Conservation (phyloP, 352 stramenopile species). For the Globisporangium abappressorium region DNA sequence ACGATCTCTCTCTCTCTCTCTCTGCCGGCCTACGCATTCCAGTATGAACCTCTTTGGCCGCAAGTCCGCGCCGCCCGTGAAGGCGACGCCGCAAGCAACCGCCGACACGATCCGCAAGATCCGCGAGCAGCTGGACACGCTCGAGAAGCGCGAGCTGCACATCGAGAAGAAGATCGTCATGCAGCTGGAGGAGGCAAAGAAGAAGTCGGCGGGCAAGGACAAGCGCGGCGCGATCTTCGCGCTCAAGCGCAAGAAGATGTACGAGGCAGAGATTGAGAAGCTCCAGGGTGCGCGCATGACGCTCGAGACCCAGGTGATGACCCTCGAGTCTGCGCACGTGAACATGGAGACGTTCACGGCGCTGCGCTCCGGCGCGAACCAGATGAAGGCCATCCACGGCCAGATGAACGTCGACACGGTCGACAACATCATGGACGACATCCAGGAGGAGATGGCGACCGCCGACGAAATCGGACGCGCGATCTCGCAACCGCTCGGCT, state of each 20-base stretch:
- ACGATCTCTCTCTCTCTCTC: not conserved
- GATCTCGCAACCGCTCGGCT: conserved; percentile 93
- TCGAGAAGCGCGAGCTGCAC: conserved; percentile 95
- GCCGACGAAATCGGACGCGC: conserved; percentile 93
- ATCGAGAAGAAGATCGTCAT: conserved; percentile 96
- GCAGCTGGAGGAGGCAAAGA: conserved; percentile 93
- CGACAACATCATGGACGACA: conserved; percentile 98
- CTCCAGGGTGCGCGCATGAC: conserved; percentile 96
- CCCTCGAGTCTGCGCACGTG: conserved; percentile 88
- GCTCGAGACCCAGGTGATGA: conserved; percentile 92
- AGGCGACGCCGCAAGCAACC: conserved; percentile 55
- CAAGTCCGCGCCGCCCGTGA: conserved; percentile 58
- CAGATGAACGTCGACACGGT: conserved; percentile 97
- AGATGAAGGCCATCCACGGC: conserved; percentile 95
- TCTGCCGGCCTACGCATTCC: not conserved
- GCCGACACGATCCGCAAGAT: conserved; percentile 91
- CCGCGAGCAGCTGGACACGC: conserved; percentile 85
- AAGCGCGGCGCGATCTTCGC: conserved; percentile 97
- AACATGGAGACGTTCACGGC: conserved; percentile 98
- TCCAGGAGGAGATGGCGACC: conserved; percentile 96
- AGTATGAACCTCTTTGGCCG: conserved; percentile 87
- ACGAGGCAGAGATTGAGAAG: conserved; percentile 97
- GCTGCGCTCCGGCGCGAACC: conserved; percentile 88
- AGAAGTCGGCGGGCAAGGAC: conserved; percentile 95
- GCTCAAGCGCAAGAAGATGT: conserved; percentile 99